Base-by-base conservation (phyloP, 306 rosid genomes). In the Castanea sativa region DNA sequence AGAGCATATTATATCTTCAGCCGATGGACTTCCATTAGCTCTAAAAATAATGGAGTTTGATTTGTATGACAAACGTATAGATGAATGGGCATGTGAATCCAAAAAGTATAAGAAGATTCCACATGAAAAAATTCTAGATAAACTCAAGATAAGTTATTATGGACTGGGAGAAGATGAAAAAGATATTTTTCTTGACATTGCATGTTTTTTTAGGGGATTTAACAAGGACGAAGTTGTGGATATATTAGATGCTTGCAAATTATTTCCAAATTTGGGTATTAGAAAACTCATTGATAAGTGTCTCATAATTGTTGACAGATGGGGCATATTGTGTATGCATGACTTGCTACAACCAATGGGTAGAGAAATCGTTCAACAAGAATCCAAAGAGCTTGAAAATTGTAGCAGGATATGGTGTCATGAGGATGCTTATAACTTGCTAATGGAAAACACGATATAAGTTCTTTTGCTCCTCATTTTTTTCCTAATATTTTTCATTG, bases 181-280 rank as follows among this genome's bases (percentile, higher is more conserved):
- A 5, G 55, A 59, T 58, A 30, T 79, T 30, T 79, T 79, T 41
- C 77, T 79, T 58, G 77, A 71, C 41, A 59, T 79, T 0, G 72
- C 82, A n/a, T 79, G 77, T 49, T 79, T 79, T 55, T 79, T 79
- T 16, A 51, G 6, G 20, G 82, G 82, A 11, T 49, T 10, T 9
- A 1, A 55, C 0, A 30, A 15, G 43, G 18, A 32, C 1, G 10
- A 71, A 60, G 82, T 61, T 27, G 35, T 7, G 20, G 51, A 8
- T 3, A 7, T 60, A 4, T 51, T 79, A 55, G 19, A 51, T 13
- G 56, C 73, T 15, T 77, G 73, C 73, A 56, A 77, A 10, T 73
- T 49, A 35, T 2, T 5, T 1, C 45, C 78, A 30, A 77, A 16
- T 35, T 72, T 30, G 51, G 64, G 2, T 49, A 61, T 79, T 61